phyloP scores from a whole-genome alignment of 2,329 filamentous ascomycete species.

The Arthrobotrys conoides region DNA sequence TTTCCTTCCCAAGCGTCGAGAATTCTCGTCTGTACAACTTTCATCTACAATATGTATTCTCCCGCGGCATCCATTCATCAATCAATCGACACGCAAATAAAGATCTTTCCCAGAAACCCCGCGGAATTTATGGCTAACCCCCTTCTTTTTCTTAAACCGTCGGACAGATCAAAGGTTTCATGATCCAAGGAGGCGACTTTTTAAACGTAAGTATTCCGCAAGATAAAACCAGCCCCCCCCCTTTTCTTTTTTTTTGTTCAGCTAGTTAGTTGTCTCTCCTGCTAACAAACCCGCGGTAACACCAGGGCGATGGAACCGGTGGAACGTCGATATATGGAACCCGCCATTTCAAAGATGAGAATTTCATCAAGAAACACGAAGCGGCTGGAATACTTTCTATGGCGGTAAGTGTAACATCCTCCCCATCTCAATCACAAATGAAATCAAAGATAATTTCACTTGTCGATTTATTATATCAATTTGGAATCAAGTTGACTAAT shows the following conservation, averaged over 20 bases:
- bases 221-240: too few relatives aligned
- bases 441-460: too few relatives aligned
- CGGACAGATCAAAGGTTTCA: constrained; percentile 88
- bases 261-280: too few relatives aligned
- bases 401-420: constrained; percentile 77
- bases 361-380: constrained; percentile 85
- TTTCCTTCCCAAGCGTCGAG: not conserved
- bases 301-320: constrained; percentile 84
- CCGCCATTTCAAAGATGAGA: constrained; percentile 89
- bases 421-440: not conserved
- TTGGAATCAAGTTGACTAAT: constrained; percentile 20
- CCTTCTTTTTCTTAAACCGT: not conserved
- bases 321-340: constrained; percentile 89
- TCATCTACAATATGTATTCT: not conserved
- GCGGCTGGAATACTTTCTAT: constrained; percentile 86
- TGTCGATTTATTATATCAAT: not conserved
- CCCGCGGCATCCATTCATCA: not conserved
- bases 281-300: constrained; percentile 16
- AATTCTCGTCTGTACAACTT: constrained; percentile 8
- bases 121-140: not conserved
- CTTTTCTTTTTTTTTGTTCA: not conserved
- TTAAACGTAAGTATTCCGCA: constrained; percentile 72
- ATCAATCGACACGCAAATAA: not conserved
- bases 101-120: not conserved
- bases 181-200: constrained; percentile 98